Evolutionary conservation across 2,329 filamentous ascomycete species (phyloP).

Genomic region (Colletotrichum lini): DNA sequence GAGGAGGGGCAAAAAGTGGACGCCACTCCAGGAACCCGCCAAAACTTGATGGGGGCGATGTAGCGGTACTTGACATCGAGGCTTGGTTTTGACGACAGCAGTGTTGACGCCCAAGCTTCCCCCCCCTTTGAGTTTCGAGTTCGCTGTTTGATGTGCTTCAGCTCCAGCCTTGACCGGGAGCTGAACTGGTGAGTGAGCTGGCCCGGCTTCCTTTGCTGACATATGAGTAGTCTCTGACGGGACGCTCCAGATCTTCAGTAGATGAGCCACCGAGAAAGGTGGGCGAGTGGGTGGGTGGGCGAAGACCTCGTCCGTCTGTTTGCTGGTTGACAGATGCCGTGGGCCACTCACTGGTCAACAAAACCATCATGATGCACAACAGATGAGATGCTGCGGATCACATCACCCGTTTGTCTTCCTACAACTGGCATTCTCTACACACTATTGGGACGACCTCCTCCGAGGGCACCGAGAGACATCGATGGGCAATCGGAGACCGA

Average conservation of each 20-base stretch:
- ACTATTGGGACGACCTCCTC: neutral
- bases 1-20: constrained; percentile 34
- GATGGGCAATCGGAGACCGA: constrained; percentile 20
- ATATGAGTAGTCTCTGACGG: constrained; percentile 23
- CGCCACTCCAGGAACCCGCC: constrained; percentile 36
- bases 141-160: constrained; percentile 7
- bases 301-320: neutral
- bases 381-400: constrained; percentile 23
- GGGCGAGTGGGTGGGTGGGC: neutral
- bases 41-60: constrained; percentile 20
- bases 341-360: constrained; percentile 20
- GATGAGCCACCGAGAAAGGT: constrained; percentile 16
- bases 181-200: constrained; percentile 2
- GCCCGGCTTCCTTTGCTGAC: constrained; percentile 21
- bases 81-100: neutral
- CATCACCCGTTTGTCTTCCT: constrained; percentile 6
- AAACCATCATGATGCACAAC: constrained; percentile 36
- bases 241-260: constrained; percentile 30
- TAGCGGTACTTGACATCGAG: constrained; percentile 26
- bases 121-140: neutral
- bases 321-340: constrained; percentile 3
- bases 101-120: constrained; percentile 30
- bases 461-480: constrained; percentile 12
- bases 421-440: neutral
- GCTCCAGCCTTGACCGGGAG: constrained; percentile 20